Evolutionary conservation across 2,329 filamentous ascomycete species (phyloP), one percentile per base, ranked within the genome.

Genomic region (Cercospora sp.): DNA sequence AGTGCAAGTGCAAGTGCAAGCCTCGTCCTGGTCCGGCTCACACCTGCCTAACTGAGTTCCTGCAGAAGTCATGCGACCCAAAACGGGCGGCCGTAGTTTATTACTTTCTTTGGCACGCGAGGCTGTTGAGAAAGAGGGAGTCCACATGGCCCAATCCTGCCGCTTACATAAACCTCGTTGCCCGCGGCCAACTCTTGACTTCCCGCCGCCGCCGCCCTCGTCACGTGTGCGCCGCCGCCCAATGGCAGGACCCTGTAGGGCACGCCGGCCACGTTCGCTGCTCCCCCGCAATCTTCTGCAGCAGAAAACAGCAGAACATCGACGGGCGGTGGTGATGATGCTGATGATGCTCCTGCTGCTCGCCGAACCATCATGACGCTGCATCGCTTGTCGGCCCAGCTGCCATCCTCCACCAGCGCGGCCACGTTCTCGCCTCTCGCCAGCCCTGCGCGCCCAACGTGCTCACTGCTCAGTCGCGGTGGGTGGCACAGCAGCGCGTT

Each of bases 401-500:
- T 23, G n/a, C 42, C 42, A 23, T 48, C 42, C 18, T 23, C 42
- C 18, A 23, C 42, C 42, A 23, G 42, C 42, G 18, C 36, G 3
- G 9, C 18, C 48, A 53, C 48, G 48, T 53, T 53, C 36, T 42
- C 53, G 53, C 53, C 23, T 57, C 51, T 30, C 23, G 23, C 51
- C 23, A 26, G 42, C 42, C 42, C 42, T 18, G 60, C 26, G 18
- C 36, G 6, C 33, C 20, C 36, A 13, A 20, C 18, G 30, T 42
- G 30, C 58, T 26, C 48, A 8, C 8, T 5, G 10, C 48, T 2
- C 23, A 20, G 48, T 20, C 5, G 53, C 53, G 30, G 53, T 58
- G 53, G 60, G 60, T 48, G 60, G 60, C 60, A 62, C 60, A 62
- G 60, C 60, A 62, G 59, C 53, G 23, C 28, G 31, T 18, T 20